Evolutionary conservation across 208 protist species (phyloP).

Genomic region (Crithidia mellificae): DNA sequence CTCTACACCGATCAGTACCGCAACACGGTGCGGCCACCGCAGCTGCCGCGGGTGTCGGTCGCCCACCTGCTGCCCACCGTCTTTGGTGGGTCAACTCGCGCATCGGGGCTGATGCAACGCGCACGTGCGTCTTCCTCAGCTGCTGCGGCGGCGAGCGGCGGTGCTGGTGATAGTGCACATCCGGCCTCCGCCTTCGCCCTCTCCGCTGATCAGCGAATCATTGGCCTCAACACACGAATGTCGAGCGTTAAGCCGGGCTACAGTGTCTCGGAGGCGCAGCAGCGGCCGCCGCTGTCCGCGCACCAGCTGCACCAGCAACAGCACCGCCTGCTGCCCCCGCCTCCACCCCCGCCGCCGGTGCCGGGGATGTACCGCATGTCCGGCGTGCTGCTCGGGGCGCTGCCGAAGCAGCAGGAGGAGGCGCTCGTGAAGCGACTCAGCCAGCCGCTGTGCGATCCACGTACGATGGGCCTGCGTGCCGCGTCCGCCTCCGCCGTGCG

Average conservation of each 20-base stretch:
- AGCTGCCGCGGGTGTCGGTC: slow-evolving; percentile 6
- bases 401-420: slow-evolving; percentile 28
- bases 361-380: slow-evolving; percentile 39
- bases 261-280: neutral
- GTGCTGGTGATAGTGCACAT: too few species aligned
- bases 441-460: slow-evolving; percentile 28
- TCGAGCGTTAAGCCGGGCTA: neutral
- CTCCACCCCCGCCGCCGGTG: slow-evolving; percentile 11
- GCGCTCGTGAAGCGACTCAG: slow-evolving; percentile 37
- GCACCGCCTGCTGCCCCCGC: neutral
- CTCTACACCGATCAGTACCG: neutral
- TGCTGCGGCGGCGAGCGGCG: neutral
- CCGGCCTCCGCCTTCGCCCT: too few species aligned
- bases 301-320: neutral
- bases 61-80: slow-evolving; percentile 11
- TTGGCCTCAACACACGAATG: neutral
- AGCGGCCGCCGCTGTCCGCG: neutral
- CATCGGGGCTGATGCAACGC: slow-evolving; percentile 10
- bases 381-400: slow-evolving; percentile 22
- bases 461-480: slow-evolving; percentile 14
- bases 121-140: neutral
- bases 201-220: neutral
- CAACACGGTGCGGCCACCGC: slow-evolving; percentile 9
- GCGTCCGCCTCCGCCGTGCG: neutral
- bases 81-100: slow-evolving; percentile 10